Evolutionary conservation across 2,329 filamentous ascomycete genomes (phyloP), one percentile per base, ranked within the genome.

Genomic region (Botrytis fabae): DNA sequence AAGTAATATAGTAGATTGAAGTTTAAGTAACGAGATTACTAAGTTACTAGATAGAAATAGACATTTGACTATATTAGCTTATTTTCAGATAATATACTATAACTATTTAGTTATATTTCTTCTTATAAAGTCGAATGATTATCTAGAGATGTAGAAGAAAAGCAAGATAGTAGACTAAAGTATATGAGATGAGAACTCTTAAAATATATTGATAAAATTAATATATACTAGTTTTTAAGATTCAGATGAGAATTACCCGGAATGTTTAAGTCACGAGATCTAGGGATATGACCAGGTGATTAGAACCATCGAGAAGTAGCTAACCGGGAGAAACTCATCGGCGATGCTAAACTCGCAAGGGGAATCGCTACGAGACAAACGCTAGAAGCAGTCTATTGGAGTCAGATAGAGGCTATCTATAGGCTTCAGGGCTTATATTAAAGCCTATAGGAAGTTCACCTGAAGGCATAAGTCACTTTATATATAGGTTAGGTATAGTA

Each of bases 341-440:
- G 38, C 38, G 38, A 38, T 38, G 9, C 38, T 38, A 38, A 38
- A 7, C 38, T 38, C 38, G 35, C 35, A 35, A 35, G 35, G 35
- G 5, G 35, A 35, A 35, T 7, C 35, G 1, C 7, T 35, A 35
- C 35, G 35, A 4, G 35, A 5, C 4, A 35, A 4, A 48, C 0
- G n/a, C 2, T n/a, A n/a, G 22, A 51, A 51, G 25, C 25, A 51
- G 25, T 51, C 22, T n/a, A n/a, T n/a, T 51, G 1, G 4, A 12
- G 2, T 25, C 4, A 51, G 4, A 12, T 12, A 22, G 4, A 25
- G 22, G 22, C 46, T 48, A 48, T 48, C 1, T 51, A 6, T 7
- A 16, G 0, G 25, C 48, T n/a, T 51, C 0, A 14, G n/a, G 14
- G 2, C 1, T 0, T n/a, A n/a, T 51, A n/a, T 12, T 14, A 0